Evolutionary conservation across 2,329 filamentous ascomycete genomes (phyloP).

Genomic region (Fusarium albidum): DNA sequence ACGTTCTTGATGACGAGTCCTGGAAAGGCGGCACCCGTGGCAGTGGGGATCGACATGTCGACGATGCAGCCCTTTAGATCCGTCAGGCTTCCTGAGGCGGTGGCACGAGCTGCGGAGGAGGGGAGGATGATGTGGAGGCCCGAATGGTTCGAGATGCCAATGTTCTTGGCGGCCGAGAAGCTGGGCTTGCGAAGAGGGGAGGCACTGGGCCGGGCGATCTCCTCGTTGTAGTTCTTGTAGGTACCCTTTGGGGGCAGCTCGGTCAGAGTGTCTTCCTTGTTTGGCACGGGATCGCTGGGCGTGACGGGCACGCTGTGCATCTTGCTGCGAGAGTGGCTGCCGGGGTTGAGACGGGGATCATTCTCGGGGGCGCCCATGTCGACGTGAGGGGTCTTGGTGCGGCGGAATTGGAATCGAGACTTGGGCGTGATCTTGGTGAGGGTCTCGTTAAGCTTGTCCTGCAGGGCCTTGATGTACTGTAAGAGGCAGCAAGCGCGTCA

Average conservation of each 20-base stretch:
- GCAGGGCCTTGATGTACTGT: slow-evolving; percentile 80
- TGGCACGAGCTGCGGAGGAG: slow-evolving; percentile 72
- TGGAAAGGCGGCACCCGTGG: slow-evolving; percentile 69
- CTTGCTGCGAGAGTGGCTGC: slow-evolving; percentile 44
- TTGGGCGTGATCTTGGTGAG: slow-evolving; percentile 75
- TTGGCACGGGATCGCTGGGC: slow-evolving; percentile 5
- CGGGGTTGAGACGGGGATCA: slow-evolving; percentile 53
- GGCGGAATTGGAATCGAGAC: slow-evolving; percentile 83
- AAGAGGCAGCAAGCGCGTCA: neutral
- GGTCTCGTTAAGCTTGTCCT: slow-evolving; percentile 78
- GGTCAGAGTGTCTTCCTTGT: slow-evolving; percentile 24
- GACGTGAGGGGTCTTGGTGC: slow-evolving; percentile 45
- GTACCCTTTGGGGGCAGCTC: slow-evolving; percentile 43
- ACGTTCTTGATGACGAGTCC: slow-evolving; percentile 74
- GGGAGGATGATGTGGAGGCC: slow-evolving; percentile 82
- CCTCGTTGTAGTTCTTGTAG: slow-evolving; percentile 63
- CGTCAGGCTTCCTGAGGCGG: slow-evolving; percentile 76
- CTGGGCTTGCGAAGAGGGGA: slow-evolving; percentile 64
- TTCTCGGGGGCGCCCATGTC: slow-evolving; percentile 53
- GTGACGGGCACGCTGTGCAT: slow-evolving; percentile 28
- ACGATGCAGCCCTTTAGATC: slow-evolving; percentile 76
- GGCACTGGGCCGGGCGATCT: slow-evolving; percentile 54
- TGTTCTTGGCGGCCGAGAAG: slow-evolving; percentile 67
- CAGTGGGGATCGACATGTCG: slow-evolving; percentile 76
- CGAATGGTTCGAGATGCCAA: slow-evolving; percentile 73